A percentile compares a stretch with the other conserved stretches of the same genome.
phyloP scores from a whole-genome alignment of 192 early-diverging fungal genomes.

The Podila epigama region DNA sequence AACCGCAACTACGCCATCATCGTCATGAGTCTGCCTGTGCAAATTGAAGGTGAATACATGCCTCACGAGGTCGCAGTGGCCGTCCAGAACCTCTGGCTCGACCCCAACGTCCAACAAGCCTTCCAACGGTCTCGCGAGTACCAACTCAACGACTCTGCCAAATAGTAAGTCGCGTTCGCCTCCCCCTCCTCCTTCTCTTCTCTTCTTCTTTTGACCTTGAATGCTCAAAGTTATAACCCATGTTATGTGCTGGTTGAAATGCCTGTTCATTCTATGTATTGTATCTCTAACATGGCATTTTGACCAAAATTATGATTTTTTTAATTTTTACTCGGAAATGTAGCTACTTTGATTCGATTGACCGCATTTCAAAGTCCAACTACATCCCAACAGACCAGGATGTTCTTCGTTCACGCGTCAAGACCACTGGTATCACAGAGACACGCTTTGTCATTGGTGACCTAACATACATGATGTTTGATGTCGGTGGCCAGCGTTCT shows the following conservation, averaged over 20 bases:
- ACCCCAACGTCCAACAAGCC: constrained; percentile 83
- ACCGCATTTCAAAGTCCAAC: constrained; percentile 79
- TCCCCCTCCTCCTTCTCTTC: not conserved
- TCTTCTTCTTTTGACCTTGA: not conserved
- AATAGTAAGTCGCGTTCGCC: constrained; percentile 88
- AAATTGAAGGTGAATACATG: constrained; percentile 89
- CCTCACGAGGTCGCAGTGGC: constrained; percentile 82
- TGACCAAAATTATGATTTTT: no score
- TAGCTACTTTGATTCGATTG: constrained; percentile 96
- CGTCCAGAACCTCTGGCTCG: constrained; percentile 84
- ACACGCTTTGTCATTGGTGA: constrained; percentile 92
- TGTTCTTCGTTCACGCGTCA: constrained; percentile 95
- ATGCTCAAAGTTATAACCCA: no score
- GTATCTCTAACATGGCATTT: no score
- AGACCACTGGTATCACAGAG: constrained; percentile 97
- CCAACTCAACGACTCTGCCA: constrained; percentile 96
- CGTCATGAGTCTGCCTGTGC: constrained; percentile 82
- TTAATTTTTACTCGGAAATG: constrained; percentile 7
- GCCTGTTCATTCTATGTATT: no score
- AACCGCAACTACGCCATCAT: constrained; percentile 76
- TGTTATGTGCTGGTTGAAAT: no score
- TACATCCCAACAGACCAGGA: constrained; percentile 96
- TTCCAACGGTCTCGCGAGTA: constrained; percentile 88
- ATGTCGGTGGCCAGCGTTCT: constrained; percentile 97
- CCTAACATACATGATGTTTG: constrained; percentile 95